These are phyloP conservation scores for Sclerotinia nivalis DNA, from an alignment of 2,329 filamentous ascomycete genomes.

Conservation along the genomic window DNA sequence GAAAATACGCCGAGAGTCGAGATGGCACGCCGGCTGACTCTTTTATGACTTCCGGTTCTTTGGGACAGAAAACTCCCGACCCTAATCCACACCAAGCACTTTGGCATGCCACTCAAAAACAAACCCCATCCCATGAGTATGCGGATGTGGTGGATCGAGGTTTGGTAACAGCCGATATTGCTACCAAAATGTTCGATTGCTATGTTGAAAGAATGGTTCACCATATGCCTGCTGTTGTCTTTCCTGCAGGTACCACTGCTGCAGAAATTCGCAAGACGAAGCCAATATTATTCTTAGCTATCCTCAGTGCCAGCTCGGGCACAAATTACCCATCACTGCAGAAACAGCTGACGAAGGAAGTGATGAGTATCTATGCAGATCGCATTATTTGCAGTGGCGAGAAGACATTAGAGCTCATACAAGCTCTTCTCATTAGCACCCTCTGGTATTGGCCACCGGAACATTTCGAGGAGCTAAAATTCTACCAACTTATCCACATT, in stretches of 20 bases:
- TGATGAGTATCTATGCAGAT: slow-evolving; percentile 51
- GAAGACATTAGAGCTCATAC: slow-evolving; percentile 53
- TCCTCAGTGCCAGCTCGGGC: slow-evolving; percentile 63
- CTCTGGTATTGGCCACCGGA: slow-evolving; percentile 53
- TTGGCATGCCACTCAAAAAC: slow-evolving; percentile 18
- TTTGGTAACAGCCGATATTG: slow-evolving; percentile 56
- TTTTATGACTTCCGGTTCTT: slow-evolving; percentile 15
- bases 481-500: slow-evolving; percentile 54
- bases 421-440: slow-evolving; percentile 50
- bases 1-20: slow-evolving; percentile 38
- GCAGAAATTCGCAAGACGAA: slow-evolving; percentile 58
- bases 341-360: slow-evolving; percentile 48
- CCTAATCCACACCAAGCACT: neutral
- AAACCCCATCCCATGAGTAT: slow-evolving; percentile 38
- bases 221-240: slow-evolving; percentile 64
- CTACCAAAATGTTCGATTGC: slow-evolving; percentile 55
- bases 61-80: slow-evolving; percentile 18
- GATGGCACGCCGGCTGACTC: slow-evolving; percentile 24
- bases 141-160: slow-evolving; percentile 57
- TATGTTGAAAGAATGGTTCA: slow-evolving; percentile 61
- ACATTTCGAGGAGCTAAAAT: slow-evolving; percentile 50
- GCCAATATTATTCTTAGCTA: slow-evolving; percentile 68
- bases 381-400: slow-evolving; percentile 51
- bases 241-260: slow-evolving; percentile 55
- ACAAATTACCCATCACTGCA: slow-evolving; percentile 51